A percentile compares a stretch with the other conserved stretches of the same genome.
These are phyloP conservation scores for Panus rudis DNA, from an alignment of 768 basidiomycete species.

Conservation along the genomic window DNA sequence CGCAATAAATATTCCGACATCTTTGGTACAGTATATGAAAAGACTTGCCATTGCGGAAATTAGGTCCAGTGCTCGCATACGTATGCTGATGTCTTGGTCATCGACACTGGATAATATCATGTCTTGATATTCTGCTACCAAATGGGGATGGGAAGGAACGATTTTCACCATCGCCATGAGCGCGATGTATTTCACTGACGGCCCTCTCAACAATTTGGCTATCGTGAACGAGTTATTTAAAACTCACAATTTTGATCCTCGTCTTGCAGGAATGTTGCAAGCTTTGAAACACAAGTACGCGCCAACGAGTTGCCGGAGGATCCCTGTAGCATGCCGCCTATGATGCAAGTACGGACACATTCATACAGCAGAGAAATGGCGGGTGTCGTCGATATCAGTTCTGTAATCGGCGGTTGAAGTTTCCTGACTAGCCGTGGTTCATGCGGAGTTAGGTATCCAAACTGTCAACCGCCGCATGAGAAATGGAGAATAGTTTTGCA, in stretches of 20 bases:
- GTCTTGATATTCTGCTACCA: constrained; percentile 88
- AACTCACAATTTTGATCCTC: constrained; percentile 88
- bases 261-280: constrained; percentile 88
- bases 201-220: not conserved
- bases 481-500: not conserved
- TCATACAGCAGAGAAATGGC: constrained; percentile 96
- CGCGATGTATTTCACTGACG: constrained; percentile 94
- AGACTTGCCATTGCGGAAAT: constrained; percentile 81
- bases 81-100: constrained; percentile 91
- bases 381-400: constrained; percentile 90
- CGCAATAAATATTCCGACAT: not conserved
- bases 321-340: constrained; percentile 90
- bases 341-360: constrained; percentile 97
- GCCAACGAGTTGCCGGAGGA: constrained; percentile 74
- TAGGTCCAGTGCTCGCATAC: constrained; percentile 92
- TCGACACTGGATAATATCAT: constrained; percentile 85
- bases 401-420: constrained; percentile 87
- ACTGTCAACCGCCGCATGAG: constrained; percentile 40
- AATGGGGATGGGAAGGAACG: constrained; percentile 82
- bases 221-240: not conserved
- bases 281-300: constrained; percentile 83
- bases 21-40: not conserved
- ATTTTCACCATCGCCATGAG: constrained; percentile 94
- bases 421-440: constrained; percentile 94
- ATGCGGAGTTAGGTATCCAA: constrained; percentile 85